Percentiles rank a stretch among this genome's conserved stretches.
Evolutionary conservation across 495 filamentous ascomycete species (phyloP).

Genomic region (Penicillium cosmopolitanum): DNA sequence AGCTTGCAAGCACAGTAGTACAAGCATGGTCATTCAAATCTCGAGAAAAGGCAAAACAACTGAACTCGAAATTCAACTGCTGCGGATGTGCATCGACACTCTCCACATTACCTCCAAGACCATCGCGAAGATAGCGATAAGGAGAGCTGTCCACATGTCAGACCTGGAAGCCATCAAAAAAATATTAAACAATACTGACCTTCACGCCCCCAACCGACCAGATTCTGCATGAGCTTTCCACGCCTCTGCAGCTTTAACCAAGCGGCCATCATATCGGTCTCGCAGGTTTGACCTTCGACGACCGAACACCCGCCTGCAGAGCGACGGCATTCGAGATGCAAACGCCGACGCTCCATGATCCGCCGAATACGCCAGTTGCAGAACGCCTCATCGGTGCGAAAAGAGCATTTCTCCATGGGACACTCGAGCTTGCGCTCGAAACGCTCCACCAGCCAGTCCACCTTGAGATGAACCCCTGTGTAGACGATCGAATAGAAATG

Average conservation of each 20-base stretch:
- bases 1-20: background rate
- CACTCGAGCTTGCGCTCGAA: conserved; percentile 51
- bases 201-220: conserved; percentile 29
- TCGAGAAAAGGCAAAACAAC: background rate
- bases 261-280: conserved; percentile 31
- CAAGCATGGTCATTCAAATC: background rate
- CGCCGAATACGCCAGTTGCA: conserved; percentile 44
- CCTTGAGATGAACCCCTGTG: conserved; percentile 66
- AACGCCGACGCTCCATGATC: conserved; percentile 48
- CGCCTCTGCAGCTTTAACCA: conserved; percentile 37
- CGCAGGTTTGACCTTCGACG: conserved; percentile 41
- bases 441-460: conserved; percentile 68
- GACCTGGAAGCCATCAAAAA: background rate
- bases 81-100: background rate
- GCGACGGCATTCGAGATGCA: conserved; percentile 45
- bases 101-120: conserved; percentile 2
- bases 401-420: conserved; percentile 53
- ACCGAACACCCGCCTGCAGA: conserved; percentile 38
- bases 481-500: conserved; percentile 67
- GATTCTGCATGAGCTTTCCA: conserved; percentile 14
- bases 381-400: conserved; percentile 49
- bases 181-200: conserved; percentile 26
- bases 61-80: background rate
- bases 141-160: conserved; percentile 7
- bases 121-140: conserved; percentile 3